These are phyloP conservation scores for Cryptosporidium muris DNA, from an alignment of 169 alveolate species.

Conservation along the genomic window DNA sequence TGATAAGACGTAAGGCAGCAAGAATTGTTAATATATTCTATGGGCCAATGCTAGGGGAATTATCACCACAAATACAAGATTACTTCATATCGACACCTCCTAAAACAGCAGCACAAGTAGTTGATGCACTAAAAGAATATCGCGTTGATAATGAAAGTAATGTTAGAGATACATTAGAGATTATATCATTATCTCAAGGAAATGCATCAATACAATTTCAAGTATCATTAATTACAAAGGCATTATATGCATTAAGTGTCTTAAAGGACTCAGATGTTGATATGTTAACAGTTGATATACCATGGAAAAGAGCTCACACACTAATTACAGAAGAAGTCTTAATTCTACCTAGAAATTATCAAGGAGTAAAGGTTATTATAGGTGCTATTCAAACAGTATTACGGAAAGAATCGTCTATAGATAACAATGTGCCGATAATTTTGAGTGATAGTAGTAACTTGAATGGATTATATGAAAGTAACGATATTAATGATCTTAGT, in stretches of 20 bases:
- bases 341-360: constrained; percentile 39
- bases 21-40: constrained; percentile 70
- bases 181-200: constrained; percentile 73
- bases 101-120: constrained; percentile 75
- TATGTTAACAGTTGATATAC: constrained; percentile 69
- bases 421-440: background rate
- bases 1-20: constrained; percentile 72
- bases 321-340: constrained; percentile 50
- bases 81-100: constrained; percentile 69
- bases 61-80: constrained; percentile 69
- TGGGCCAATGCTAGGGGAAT: constrained; percentile 70
- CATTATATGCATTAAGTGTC: constrained; percentile 70
- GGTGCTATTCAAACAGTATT: constrained; percentile 47
- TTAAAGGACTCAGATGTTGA: constrained; percentile 65
- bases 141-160: constrained; percentile 70
- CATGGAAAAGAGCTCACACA: constrained; percentile 50
- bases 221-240: constrained; percentile 72
- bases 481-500: background rate
- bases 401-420: constrained; percentile 21
- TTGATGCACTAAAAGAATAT: constrained; percentile 72
- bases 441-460: background rate
- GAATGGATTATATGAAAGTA: background rate
- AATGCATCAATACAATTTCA: constrained; percentile 73
- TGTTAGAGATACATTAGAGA: constrained; percentile 66
- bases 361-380: constrained; percentile 37